Base-by-base conservation (phyloP, 805 yeast species). In the Lipomyces yamanashiensis region DNA sequence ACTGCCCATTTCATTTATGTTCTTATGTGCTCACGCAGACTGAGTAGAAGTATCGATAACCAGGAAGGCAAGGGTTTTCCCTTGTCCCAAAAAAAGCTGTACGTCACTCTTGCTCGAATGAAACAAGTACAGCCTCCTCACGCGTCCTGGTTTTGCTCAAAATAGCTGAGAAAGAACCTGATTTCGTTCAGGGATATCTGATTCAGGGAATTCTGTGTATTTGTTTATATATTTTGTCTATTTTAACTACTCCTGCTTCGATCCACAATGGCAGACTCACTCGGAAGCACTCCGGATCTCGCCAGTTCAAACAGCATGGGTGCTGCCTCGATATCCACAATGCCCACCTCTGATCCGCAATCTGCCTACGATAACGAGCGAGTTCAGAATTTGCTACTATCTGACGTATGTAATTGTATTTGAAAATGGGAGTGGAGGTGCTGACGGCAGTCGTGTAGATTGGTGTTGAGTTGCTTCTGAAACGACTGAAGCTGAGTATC, bases 401-500 rank as follows among this genome's bases (percentile, higher is more conserved):
- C 67, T 6, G 67, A 64, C 34, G 67, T 64, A 41, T 15, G 67
- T 40, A 6, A n/a, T 17, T 19, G 6, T 28, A 48, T 23, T 39
- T 15, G 4, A 28, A n/a, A 21, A 23, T 33, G 49, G 12, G 19
- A 36, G 1, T 37, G 4, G 50, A 13, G 8, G 12, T 8, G 28
- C 40, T 40, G 34, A 2, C n/a, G 12, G 7, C n/a, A 8, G 41
- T 49, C 15, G 58, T n/a, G 17, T 56, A 90, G 74, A 81, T 85
- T 6, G 89, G 96, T 1, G 82, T 91, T 58, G 95, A 89, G 64
- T 81, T 90, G 0, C 79, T 93, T 19, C 79, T 92, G 56, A 77
- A 81, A 1, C 81, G 96, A 48, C 80, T 92, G 62, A 93, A 93
- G 76, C 93, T 88, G 74, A 85, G 92, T 62, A 81, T 92, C 50